Evolutionary conservation across 2,329 filamentous ascomycete species (phyloP).

Genomic region (Claviceps sp.): DNA sequence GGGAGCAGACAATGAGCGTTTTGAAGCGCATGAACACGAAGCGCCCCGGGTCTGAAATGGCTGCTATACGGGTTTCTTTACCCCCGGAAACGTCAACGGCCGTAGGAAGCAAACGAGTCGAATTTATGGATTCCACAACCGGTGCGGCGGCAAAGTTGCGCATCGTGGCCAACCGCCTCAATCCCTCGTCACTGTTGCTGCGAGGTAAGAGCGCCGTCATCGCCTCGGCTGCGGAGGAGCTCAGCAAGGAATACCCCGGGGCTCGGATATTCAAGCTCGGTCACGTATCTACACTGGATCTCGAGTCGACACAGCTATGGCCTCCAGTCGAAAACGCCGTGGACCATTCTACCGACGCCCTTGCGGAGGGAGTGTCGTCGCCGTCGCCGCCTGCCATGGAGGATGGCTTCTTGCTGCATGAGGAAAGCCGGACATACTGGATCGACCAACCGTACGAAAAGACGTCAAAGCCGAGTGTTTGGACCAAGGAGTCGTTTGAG

Average conservation of each 20-base stretch:
- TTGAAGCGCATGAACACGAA: constrained; percentile 25
- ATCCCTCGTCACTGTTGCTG: constrained; percentile 19
- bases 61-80: constrained; percentile 23
- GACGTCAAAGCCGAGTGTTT: constrained; percentile 24
- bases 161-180: constrained; percentile 18
- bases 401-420: constrained; percentile 22
- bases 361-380: constrained; percentile 12
- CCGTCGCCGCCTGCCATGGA: constrained; percentile 9
- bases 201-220: constrained; percentile 19
- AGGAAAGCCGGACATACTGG: constrained; percentile 17
- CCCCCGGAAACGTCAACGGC: constrained; percentile 22
- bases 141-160: constrained; percentile 20
- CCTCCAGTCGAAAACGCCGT: constrained; percentile 18
- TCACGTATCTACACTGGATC: constrained; percentile 20
- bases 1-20: constrained; percentile 25
- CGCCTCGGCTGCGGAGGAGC: constrained; percentile 21
- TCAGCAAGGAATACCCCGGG: constrained; percentile 17
- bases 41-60: constrained; percentile 19
- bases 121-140: constrained; percentile 21
- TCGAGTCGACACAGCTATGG: constrained; percentile 23
- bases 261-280: constrained; percentile 24
- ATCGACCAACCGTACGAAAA: constrained; percentile 23
- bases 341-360: constrained; percentile 6
- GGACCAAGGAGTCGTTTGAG: constrained; percentile 29
- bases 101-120: constrained; percentile 19